These are phyloP conservation scores for Kregervanrija pseudodelftensis DNA, from an alignment of 805 yeast genomes.

Conservation along the genomic window DNA sequence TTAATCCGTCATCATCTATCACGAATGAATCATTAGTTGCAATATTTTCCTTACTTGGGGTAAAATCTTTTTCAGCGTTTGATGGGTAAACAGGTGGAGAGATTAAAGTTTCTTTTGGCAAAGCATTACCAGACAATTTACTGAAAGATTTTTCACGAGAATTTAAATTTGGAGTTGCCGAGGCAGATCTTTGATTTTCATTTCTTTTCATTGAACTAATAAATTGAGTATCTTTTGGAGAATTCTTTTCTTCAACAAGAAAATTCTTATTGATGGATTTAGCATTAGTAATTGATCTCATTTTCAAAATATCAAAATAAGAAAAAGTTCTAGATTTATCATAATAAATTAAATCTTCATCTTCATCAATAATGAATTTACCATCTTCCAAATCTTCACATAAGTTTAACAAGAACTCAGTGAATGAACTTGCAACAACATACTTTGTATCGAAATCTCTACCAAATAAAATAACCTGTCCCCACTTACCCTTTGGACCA, in stretches of 20 bases:
- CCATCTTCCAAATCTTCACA: constrained; percentile 87
- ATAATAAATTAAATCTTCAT: constrained; percentile 44
- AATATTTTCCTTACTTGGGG: constrained; percentile 10
- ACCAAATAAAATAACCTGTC: constrained; percentile 90
- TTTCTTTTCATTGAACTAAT: constrained; percentile 8
- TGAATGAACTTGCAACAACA: constrained; percentile 83
- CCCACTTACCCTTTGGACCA: constrained; percentile 71
- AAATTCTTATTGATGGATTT: constrained; percentile 8
- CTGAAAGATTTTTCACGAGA: neutral
- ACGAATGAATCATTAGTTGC: constrained; percentile 22
- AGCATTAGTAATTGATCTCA: constrained; percentile 40
- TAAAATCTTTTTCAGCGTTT: constrained; percentile 3
- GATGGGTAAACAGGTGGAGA: constrained; percentile 18
- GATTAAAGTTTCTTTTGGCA: constrained; percentile 28
- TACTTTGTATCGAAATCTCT: constrained; percentile 89
- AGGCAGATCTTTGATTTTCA: neutral
- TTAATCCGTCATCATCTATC: constrained; percentile 21
- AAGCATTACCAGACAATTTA: neutral
- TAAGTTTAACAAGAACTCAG: constrained; percentile 73
- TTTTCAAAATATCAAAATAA: constrained; percentile 64
- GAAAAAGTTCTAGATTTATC: constrained; percentile 40
- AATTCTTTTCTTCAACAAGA: constrained; percentile 3
- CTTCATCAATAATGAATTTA: constrained; percentile 62
- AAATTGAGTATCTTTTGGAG: constrained; percentile 7
- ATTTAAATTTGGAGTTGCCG: no score